A percentile compares a stretch with the other conserved stretches of the same genome.
Conservation (phyloP, 805 yeast species). For the Wickerhamiella parazyma region DNA sequence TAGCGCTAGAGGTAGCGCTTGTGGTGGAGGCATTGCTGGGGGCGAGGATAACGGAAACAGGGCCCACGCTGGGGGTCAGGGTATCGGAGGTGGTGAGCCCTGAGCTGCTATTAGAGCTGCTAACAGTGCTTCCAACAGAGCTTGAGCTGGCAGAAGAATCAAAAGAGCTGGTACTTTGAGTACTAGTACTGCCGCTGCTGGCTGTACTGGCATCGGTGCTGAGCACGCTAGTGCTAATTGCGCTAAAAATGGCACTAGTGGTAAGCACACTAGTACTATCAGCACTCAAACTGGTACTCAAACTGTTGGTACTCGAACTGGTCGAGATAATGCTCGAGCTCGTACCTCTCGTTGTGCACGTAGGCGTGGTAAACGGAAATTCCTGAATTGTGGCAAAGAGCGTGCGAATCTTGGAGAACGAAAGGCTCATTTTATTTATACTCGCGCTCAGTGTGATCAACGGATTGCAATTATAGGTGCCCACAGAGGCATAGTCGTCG, state of each 20-base stretch:
- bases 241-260: not conserved
- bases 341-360: not conserved
- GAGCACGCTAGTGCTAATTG: not conserved
- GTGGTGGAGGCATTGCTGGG: too few species aligned
- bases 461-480: not conserved
- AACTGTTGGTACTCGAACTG: not conserved
- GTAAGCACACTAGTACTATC: too few species aligned
- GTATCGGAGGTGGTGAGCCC: not conserved
- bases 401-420: not conserved
- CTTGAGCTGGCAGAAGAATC: too few species aligned
- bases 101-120: not conserved
- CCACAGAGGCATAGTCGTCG: not conserved
- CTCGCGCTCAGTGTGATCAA: not conserved
- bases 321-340: not conserved
- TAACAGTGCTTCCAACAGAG: not conserved
- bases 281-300: not conserved
- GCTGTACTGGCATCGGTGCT: too few species aligned
- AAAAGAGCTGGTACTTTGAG: too few species aligned
- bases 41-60: too few species aligned
- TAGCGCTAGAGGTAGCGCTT: too few species aligned
- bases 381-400: not conserved
- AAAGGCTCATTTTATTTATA: not conserved
- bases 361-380: not conserved
- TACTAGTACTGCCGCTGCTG: too few species aligned
- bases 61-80: too few species aligned